Conservation (phyloP, 2,329 filamentous ascomycete genomes). For the Penicillium crustosum region DNA sequence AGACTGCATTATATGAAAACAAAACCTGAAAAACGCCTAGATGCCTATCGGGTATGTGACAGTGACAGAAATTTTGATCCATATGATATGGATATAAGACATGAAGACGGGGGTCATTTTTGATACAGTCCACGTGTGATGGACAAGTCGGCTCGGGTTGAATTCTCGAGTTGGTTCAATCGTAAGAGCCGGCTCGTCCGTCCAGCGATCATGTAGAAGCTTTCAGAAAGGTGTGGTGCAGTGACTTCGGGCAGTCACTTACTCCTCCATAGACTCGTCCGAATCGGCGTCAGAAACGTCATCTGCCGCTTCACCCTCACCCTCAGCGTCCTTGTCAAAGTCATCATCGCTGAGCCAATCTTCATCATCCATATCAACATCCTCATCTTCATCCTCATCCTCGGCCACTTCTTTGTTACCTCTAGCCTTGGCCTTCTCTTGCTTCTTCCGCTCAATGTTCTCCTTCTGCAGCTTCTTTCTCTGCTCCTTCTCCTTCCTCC, state of each 20-base stretch:
- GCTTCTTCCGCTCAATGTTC: slow-evolving; percentile 84
- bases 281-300: slow-evolving; percentile 43
- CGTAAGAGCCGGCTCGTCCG: neutral
- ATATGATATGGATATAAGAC: slow-evolving; percentile 7
- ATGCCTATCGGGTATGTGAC: slow-evolving; percentile 15
- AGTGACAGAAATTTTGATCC: slow-evolving; percentile 16
- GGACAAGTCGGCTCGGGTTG: neutral
- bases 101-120: slow-evolving; percentile 1
- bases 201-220: neutral
- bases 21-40: slow-evolving; percentile 9
- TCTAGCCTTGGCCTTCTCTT: slow-evolving; percentile 56
- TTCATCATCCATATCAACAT: slow-evolving; percentile 49
- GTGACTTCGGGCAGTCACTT: slow-evolving; percentile 16
- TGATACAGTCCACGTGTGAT: neutral
- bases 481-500: slow-evolving; percentile 81
- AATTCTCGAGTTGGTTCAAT: neutral
- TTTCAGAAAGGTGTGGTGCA: neutral
- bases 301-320: slow-evolving; percentile 35
- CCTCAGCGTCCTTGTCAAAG: slow-evolving; percentile 47
- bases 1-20: slow-evolving; percentile 6
- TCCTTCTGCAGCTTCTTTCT: slow-evolving; percentile 80
- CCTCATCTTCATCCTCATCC: slow-evolving; percentile 54
- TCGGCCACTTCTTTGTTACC: slow-evolving; percentile 48
- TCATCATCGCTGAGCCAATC: slow-evolving; percentile 56
- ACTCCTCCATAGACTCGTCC: slow-evolving; percentile 47